Percentiles rank a stretch among this genome's conserved stretches.
Conservation (phyloP, 768 basidiomycete genomes). For the Pisolithus orientalis region DNA sequence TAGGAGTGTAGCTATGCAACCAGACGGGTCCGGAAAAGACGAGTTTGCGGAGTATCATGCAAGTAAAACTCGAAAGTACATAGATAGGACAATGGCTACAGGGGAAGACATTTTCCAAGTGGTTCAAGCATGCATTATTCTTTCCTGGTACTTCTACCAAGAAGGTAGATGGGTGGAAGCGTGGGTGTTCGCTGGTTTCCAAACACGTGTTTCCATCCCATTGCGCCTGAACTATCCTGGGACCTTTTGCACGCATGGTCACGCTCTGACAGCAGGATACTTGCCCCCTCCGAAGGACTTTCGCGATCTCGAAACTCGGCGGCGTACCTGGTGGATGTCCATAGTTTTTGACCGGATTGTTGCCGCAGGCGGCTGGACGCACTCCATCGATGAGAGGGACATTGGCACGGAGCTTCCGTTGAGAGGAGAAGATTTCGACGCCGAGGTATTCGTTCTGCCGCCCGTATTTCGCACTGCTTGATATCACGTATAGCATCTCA, state of each 20-base stretch:
- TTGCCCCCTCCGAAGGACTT: constrained; percentile 72
- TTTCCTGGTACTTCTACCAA: constrained; percentile 89
- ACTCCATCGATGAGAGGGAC: constrained; percentile 78
- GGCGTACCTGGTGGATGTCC: constrained; percentile 90
- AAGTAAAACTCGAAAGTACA: constrained; percentile 79
- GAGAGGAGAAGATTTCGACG: constrained; percentile 69
- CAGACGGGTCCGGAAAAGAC: constrained; percentile 75
- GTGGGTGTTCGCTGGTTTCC: constrained; percentile 86
- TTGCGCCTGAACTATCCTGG: constrained; percentile 82
- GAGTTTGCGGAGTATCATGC: constrained; percentile 85
- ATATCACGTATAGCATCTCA: constrained; percentile 37
- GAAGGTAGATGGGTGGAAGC: constrained; percentile 89
- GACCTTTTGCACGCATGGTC: constrained; percentile 65
- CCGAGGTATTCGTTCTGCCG: constrained; percentile 43
- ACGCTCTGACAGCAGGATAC: constrained; percentile 70
- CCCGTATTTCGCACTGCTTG: constrained; percentile 2
- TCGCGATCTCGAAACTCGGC: constrained; percentile 68
- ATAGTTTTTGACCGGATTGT: constrained; percentile 81
- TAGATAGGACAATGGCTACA: constrained; percentile 86
- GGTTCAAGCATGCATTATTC: constrained; percentile 79
- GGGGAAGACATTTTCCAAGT: constrained; percentile 84
- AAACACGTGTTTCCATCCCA: constrained; percentile 76
- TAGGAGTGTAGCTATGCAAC: constrained; percentile 55
- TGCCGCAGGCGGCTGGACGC: constrained; percentile 80
- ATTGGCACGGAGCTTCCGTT: constrained; percentile 80